Evolutionary conservation across 805 yeast species (phyloP), one percentile per base, ranked within the genome.

Genomic region (Ogataea paraovalis): DNA sequence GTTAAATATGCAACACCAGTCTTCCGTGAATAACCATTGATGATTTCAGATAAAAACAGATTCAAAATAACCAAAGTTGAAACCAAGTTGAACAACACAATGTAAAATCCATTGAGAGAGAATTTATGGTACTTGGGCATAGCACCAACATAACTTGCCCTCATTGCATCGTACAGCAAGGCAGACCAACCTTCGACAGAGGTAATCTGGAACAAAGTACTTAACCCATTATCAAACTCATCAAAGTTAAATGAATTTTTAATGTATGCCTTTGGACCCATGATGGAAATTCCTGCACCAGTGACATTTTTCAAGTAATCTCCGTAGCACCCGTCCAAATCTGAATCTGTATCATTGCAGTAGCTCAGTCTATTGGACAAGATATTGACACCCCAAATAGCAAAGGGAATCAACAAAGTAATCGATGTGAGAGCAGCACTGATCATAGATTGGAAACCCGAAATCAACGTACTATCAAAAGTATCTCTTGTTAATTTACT

Each of bases 171-270:
- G 30, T 70, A 55, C 43, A 89, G 63, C 16, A 89, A 71, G 61
- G 88, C 95, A 0, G 77, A 78, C 96, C 97, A 89, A 5, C 96
- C 96, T 68, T 89, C 96, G 49, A 88, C 70, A 0, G 96, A 87
- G 5, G 87, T 74, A 39, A 87, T 83, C 60, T 87, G 90, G 60
- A 84, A 89, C 25, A 87, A 68, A 0, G 89, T 73, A 4, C 82
- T 69, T 39, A 90, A 71, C 0, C 96, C 72, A 27, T 78, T 73
- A 2, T 77, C 65, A 64, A 87, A 88, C 10, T 71, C 61, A 60
- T 90, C 82, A 64, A 85, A 79, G 47, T 81, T 75, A 38, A 86
- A 70, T 34, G 72, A 71, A 0, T 89, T 87, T 19, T 78, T 71
- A 1, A 63, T 56, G 50, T 83, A 83, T 0, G 76, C 80, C 39